Percentiles rank a stretch among this genome's conserved stretches.
Evolutionary conservation across 495 filamentous ascomycete genomes (phyloP).

Genomic region (Neurospora sp.): DNA sequence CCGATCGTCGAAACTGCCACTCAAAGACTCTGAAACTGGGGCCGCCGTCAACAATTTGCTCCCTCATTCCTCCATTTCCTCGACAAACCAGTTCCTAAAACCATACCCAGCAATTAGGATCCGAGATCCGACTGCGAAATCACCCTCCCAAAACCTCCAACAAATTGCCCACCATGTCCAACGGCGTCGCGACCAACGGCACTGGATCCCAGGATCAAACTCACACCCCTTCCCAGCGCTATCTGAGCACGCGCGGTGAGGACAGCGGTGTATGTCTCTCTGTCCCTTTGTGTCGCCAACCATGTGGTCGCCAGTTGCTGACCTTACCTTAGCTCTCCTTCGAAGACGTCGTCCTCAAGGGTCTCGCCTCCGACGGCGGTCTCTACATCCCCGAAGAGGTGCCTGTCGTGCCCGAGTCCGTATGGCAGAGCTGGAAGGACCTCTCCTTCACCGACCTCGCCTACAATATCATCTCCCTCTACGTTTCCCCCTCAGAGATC

Average conservation of each 20-base stretch:
- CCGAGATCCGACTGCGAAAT: neutral
- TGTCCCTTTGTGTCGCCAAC: neutral
- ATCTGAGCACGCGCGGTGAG: slow-evolving; percentile 71
- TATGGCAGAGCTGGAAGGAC: slow-evolving; percentile 65
- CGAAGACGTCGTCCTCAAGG: slow-evolving; percentile 83
- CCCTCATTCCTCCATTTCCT: neutral
- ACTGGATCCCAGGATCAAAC: slow-evolving; percentile 12
- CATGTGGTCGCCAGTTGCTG: neutral
- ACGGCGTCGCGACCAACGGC: slow-evolving; percentile 15
- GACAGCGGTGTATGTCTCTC: slow-evolving; percentile 57
- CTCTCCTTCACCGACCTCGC: slow-evolving; percentile 72
- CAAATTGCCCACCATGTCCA: slow-evolving; percentile 13
- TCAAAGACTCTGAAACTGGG: neutral
- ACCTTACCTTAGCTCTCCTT: slow-evolving; percentile 62
- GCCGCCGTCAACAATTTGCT: neutral
- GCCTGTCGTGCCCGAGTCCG: slow-evolving; percentile 42
- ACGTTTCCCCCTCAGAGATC: slow-evolving; percentile 76
- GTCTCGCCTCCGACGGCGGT: slow-evolving; percentile 78
- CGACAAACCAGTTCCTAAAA: neutral
- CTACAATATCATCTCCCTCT: slow-evolving; percentile 64
- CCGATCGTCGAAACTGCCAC: neutral
- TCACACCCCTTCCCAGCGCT: slow-evolving; percentile 61
- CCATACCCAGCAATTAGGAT: neutral
- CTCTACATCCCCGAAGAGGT: slow-evolving; percentile 84
- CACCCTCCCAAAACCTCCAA: neutral